Base-by-base conservation (phyloP, 2,329 filamentous ascomycete genomes). In the Metarhizium humberi region DNA sequence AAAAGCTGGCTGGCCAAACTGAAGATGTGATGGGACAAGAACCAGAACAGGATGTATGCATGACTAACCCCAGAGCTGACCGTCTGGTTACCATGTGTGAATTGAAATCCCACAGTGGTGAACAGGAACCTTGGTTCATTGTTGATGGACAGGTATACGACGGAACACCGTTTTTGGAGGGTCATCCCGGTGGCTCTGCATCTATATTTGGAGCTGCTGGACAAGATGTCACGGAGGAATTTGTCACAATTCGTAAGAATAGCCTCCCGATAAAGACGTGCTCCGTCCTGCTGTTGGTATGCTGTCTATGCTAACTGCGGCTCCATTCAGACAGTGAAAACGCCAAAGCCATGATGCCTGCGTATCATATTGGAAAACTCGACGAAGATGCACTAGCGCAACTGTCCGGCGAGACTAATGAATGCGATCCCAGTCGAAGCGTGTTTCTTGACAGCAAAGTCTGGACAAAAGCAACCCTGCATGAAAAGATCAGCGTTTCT, bases 101-200 rank as follows among this genome's bases (percentile, higher is more conserved):
- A 63, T 71, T 96, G 42, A 80, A 80, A 58, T 76, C 80, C 58
- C 88, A 95, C 62, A 80, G 82, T 29, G 78, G 72, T 16, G 81
- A 85, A 40, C 70, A 80, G 0, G 75, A 80, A 32, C 89, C 90
- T 1, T 96, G 91, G 90, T 96, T 96, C 64, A 85, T 95, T 4
- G 79, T 96, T 11, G 85, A 92, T 56, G 88, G 90, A 0, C 85
- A 96, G 63, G 90, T 96, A 0, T 96, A 95, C 63, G 87, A 96
- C 64, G 92, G 91, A 5, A 92, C 88, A 1, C 71, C 73, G 2
- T 96, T 94, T 66, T 73, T 96, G 14, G 81, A 90, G 58, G 87
- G 78, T 1, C 92, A 96, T 67, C 92, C 92, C 0, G 92, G 92
- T 52, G 92, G 92, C 52, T 90, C 89, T 3, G 82, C 87, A 59